Evolutionary conservation across 768 basidiomycete genomes (phyloP), one percentile per base, ranked within the genome.

Genomic region (Cystobasidium ongulense): DNA sequence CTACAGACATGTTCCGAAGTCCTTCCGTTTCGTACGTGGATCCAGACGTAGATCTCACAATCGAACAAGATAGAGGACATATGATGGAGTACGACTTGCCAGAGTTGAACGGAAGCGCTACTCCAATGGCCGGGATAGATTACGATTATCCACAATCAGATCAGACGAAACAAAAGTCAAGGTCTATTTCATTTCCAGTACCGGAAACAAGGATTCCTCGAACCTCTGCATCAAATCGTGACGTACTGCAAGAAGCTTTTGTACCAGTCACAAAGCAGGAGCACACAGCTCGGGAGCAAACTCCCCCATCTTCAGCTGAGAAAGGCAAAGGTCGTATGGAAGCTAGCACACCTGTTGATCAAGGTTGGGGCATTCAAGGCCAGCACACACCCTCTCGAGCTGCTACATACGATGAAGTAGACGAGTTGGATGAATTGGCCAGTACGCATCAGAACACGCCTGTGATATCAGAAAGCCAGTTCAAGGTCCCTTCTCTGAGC

Each of bases 11-110:
- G 63, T 2, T 7, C 27, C 25, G 57, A 59, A 59, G 57, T 35
- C 63, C 63, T 7, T 64, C 63, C 10, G 63, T 64, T 36, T 64
- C 63, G 5, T 64, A 64, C 23, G 63, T 64, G 27, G 36, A 64
- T 23, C 36, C 35, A 36, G 25, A 13, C 27, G 38, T 27, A 35
- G 27, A 64, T 29, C 63, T 64, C 11, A 5, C 17, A 3, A 23
- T 7, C 23, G 63, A 64, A 15, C 63, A 64, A 36, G 63, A 38
- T 29, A 64, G 63, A 64, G 29, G 36, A 7, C 33, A 27, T 38
- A 38, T 38, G 63, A 64, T 46, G 38, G 38, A 64, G 4, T 38
- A 64, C 36, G 23, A 64, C 7, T 17, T 41, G 39, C 63, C 63
- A 8, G 38, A 27, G 27, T 11, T 27, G 36, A 36, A 29, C 1